A percentile compares a stretch with the other conserved stretches of the same genome.
Evolutionary conservation across 1,139 yeast species (phyloP).

Genomic region (Taiozyma sp.): DNA sequence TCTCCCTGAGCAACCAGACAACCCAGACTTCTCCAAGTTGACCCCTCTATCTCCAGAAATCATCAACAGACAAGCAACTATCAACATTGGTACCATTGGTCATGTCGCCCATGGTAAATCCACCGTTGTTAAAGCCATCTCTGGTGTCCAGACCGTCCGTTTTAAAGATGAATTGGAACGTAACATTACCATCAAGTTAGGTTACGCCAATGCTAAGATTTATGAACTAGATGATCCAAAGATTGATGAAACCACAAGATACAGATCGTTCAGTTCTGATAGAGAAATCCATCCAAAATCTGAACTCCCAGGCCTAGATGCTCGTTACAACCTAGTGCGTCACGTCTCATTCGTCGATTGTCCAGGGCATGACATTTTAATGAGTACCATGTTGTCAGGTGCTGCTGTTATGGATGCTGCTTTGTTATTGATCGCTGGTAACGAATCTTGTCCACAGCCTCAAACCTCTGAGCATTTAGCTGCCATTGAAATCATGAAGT

Average conservation of each 20-base stretch:
- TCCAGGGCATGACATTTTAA: constrained; percentile 99
- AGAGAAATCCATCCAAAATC: constrained; percentile 94
- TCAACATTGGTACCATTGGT: constrained; percentile 98
- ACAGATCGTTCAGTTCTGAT: constrained; percentile 89
- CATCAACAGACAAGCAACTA: constrained; percentile 98
- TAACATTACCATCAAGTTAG: constrained; percentile 96
- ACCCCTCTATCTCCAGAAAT: constrained; percentile 92
- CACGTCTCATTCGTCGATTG: constrained; percentile 99
- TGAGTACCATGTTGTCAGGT: constrained; percentile 99
- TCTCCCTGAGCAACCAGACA: constrained; percentile 89
- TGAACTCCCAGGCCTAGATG: constrained; percentile 76
- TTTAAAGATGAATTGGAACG: constrained; percentile 98
- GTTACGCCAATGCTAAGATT: constrained; percentile 98
- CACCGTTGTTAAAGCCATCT: constrained; percentile 97
- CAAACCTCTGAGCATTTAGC: constrained; percentile 99
- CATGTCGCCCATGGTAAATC: constrained; percentile 99
- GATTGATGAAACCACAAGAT: constrained; percentile 94
- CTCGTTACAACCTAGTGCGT: constrained; percentile 85
- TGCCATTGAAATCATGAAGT: constrained; percentile 98
- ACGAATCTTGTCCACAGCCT: constrained; percentile 99
- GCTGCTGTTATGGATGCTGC: constrained; percentile 99
- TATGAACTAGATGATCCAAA: constrained; percentile 84
- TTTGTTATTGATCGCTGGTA: constrained; percentile 90
- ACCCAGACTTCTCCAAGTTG: constrained; percentile 73
- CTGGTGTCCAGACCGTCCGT: constrained; percentile 98